These are phyloP conservation scores for Toxicodendron radicans DNA, from an alignment of 345 rosid genomes.

Conservation along the genomic window DNA sequence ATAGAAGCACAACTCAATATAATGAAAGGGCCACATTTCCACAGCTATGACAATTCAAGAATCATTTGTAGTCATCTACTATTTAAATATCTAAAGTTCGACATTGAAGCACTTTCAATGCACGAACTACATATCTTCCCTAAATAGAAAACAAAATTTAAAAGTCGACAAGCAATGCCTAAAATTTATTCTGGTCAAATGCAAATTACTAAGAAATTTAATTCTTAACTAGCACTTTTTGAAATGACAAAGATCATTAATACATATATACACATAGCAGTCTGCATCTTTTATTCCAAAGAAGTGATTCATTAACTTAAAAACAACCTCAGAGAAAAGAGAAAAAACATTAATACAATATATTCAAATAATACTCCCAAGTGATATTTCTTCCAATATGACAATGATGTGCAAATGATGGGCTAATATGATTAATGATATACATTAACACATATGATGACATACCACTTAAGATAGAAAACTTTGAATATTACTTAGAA, in stretches of 20 bases:
- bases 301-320: too few species aligned
- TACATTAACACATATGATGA: too few species aligned
- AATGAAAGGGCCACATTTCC: too few species aligned
- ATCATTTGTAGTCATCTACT: neutral
- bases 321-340: neutral
- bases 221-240: neutral
- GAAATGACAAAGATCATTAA: neutral
- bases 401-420: too few species aligned
- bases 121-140: neutral
- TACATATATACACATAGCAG: neutral
- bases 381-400: too few species aligned
- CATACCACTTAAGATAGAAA: too few species aligned
- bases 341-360: neutral
- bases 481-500: too few species aligned
- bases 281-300: slow-evolving; percentile 1
- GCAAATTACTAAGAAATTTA: neutral
- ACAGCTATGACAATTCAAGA: too few species aligned
- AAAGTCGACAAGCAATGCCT: slow-evolving; percentile 8
- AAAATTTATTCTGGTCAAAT: neutral
- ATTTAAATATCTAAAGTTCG: neutral
- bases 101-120: neutral
- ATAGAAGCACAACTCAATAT: too few species aligned
- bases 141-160: neutral
- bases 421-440: too few species aligned
- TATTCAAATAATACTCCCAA: too few species aligned